Conservation (phyloP, 108 stramenopile species). For the Nitzschia sp. region DNA sequence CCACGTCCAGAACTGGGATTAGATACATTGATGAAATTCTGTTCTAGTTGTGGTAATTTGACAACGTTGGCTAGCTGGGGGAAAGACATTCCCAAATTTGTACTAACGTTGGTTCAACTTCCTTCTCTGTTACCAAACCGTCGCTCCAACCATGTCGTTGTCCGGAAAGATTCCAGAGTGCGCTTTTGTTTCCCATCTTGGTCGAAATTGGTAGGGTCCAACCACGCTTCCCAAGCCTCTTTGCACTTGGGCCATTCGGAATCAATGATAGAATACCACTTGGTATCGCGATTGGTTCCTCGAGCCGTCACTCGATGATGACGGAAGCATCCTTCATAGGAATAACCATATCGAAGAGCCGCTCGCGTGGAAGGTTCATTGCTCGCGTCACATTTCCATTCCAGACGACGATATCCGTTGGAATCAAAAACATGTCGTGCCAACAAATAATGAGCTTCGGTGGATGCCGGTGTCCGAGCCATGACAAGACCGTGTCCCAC, state of each 20-base stretch:
- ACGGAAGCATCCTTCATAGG: conserved; percentile 19
- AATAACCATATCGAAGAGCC: conserved; percentile 9
- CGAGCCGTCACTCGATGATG: conserved; percentile 10
- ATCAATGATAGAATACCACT: conserved; percentile 19
- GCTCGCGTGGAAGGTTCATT: conserved; percentile 12
- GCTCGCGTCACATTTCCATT: conserved; percentile 17
- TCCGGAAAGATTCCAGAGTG: neutral
- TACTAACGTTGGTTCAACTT: too few species aligned
- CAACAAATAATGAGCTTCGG: conserved; percentile 24
- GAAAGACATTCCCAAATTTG: too few species aligned
- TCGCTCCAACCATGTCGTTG: neutral
- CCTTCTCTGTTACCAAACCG: too few species aligned
- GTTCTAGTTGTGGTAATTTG: too few species aligned
- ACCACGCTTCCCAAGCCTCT: conserved; percentile 13
- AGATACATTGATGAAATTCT: too few species aligned
- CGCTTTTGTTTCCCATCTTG: neutral
- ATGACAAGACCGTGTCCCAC: conserved; percentile 18
- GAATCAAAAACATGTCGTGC: conserved; percentile 2
- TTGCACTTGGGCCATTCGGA: conserved; percentile 9
- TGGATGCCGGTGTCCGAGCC: conserved; percentile 7
- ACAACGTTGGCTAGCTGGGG: too few species aligned
- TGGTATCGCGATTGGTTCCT: conserved; percentile 17
- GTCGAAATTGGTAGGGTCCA: conserved; percentile 8
- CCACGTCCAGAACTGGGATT: too few species aligned
- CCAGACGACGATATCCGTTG: conserved; percentile 4